phyloP scores from a whole-genome alignment of 1,284 basidiomycete species.

The Mycena citricolor region DNA sequence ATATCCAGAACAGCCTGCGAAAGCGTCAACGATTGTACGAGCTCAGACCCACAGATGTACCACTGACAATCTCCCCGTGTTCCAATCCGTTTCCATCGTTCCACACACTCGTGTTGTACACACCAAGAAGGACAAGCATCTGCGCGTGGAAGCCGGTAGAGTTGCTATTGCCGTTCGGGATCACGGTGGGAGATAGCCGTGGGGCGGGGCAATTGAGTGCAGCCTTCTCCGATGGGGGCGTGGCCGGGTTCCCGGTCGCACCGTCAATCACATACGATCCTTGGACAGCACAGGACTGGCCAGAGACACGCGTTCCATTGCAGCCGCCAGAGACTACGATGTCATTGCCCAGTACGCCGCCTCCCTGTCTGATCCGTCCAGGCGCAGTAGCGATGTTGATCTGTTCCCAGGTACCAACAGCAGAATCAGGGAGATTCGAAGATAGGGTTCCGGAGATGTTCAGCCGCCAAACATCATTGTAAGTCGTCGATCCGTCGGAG shows the following conservation, averaged over 20 bases:
- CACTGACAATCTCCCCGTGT: conserved; percentile 69
- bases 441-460: conserved; percentile 67
- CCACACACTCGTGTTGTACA: conserved; percentile 63
- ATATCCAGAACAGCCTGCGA: conserved; percentile 60
- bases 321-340: conserved; percentile 66
- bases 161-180: conserved; percentile 57
- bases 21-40: too few relatives aligned
- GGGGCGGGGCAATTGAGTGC: conserved; percentile 62
- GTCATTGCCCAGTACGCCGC: conserved; percentile 52
- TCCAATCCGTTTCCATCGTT: conserved; percentile 57
- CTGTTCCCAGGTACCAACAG: conserved; percentile 60
- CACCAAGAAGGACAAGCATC: conserved; percentile 66
- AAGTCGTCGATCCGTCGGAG: conserved; percentile 47
- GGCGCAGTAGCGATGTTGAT: conserved; percentile 41
- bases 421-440: conserved; percentile 54
- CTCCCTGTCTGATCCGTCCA: conserved; percentile 46
- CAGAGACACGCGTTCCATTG: conserved; percentile 39
- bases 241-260: conserved; percentile 36
- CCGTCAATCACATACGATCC: conserved; percentile 56
- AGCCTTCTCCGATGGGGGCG: conserved; percentile 4
- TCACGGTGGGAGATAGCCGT: conserved; percentile 57
- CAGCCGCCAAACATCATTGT: conserved; percentile 67
- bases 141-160: conserved; percentile 61
- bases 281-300: conserved; percentile 53
- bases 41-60: too few relatives aligned